These are phyloP conservation scores for Polyporus arcularius DNA, from an alignment of 768 basidiomycete species.

Conservation along the genomic window DNA sequence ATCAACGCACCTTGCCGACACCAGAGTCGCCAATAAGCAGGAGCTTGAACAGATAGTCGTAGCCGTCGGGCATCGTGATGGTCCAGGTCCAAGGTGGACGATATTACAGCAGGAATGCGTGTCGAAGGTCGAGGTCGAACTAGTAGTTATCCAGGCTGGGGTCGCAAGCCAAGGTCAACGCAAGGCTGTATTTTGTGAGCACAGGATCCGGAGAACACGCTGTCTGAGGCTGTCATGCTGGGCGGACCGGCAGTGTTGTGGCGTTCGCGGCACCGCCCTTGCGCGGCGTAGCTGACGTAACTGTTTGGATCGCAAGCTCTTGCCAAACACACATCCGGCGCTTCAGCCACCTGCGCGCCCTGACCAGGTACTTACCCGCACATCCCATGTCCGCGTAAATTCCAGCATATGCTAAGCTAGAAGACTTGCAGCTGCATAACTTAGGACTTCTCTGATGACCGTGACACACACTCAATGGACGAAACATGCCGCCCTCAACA, in stretches of 20 bases:
- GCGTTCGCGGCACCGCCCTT: neutral
- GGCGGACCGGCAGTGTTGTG: neutral
- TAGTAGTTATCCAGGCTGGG: too few species aligned
- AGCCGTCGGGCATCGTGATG: conserved; percentile 61
- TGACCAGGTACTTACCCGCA: too few species aligned
- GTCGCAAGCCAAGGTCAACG: too few species aligned
- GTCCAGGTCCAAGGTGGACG: neutral
- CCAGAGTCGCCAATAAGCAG: conserved; percentile 95
- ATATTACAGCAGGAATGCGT: neutral
- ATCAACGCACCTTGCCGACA: conserved; percentile 75
- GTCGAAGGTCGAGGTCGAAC: neutral
- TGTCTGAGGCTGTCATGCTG: too few species aligned
- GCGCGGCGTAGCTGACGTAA: neutral
- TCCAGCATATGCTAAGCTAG: too few species aligned
- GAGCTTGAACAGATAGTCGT: conserved; percentile 95
- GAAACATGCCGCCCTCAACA: conserved; percentile 7
- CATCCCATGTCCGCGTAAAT: too few species aligned
- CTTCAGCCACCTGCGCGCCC: neutral
- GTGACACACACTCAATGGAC: neutral
- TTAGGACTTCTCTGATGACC: neutral
- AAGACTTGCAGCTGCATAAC: too few species aligned
- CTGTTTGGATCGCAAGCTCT: conserved; percentile 19
- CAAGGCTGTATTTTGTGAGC: too few species aligned
- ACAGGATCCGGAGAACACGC: too few species aligned
- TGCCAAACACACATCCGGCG: conserved; percentile 19